Conservation (phyloP, 202 grass and related monocot species). For the Thinopyrum obtusiflorum region DNA sequence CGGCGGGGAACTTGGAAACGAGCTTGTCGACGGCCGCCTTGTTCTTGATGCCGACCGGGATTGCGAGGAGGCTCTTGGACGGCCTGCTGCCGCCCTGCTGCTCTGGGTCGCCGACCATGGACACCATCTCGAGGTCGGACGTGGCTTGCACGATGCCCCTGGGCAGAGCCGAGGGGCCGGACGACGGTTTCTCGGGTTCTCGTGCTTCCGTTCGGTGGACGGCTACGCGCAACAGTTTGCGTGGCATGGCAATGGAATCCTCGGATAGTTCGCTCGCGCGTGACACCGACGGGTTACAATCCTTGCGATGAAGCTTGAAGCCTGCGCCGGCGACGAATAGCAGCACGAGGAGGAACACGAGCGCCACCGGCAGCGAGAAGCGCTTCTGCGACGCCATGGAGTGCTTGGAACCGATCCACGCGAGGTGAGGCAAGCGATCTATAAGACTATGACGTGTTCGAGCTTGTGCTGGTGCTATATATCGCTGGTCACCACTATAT, state of each 20-base stretch:
- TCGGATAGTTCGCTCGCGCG: background rate
- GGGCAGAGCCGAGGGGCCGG: slow-evolving; percentile 43
- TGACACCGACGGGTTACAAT: background rate
- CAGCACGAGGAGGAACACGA: background rate
- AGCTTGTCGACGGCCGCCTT: slow-evolving; percentile 76
- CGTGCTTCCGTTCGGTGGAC: background rate
- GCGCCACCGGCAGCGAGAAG: background rate
- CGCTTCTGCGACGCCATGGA: background rate
- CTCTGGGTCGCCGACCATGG: slow-evolving; percentile 50
- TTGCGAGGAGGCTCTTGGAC: slow-evolving; percentile 73
- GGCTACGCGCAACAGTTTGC: background rate
- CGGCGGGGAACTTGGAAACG: slow-evolving; percentile 64
- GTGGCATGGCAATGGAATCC: background rate
- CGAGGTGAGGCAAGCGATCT: no score
- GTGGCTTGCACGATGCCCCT: slow-evolving; percentile 69
- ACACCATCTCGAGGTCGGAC: slow-evolving; percentile 69
- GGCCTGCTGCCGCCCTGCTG: background rate
- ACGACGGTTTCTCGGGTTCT: background rate
- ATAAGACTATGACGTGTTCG: no score
- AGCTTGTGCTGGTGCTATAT: no score
- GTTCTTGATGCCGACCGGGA: slow-evolving; percentile 88
- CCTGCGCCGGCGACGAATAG: background rate
- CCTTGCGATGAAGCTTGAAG: background rate
- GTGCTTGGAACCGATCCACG: no score
- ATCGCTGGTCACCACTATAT: no score